phyloP scores from a whole-genome alignment of 2,329 filamentous ascomycete species.

The Tympanopsis confertula region DNA sequence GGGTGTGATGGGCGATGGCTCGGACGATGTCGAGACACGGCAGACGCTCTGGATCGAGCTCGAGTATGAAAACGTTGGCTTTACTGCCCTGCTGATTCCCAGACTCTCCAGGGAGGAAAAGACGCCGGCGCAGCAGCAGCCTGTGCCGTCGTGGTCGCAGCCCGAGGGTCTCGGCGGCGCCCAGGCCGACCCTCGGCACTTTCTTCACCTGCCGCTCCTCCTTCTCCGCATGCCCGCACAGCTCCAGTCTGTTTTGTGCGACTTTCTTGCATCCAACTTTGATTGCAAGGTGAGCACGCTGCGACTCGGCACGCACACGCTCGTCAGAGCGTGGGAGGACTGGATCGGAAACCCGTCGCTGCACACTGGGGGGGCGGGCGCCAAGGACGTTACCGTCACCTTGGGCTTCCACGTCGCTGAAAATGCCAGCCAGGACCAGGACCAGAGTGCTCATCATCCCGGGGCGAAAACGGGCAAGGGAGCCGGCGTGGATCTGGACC shows the following conservation, averaged over 20 bases:
- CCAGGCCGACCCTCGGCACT: slow-evolving; percentile 14
- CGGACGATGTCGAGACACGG: slow-evolving; percentile 2
- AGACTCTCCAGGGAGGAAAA: slow-evolving; percentile 5
- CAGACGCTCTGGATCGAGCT: slow-evolving; percentile 30
- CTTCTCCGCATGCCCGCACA: slow-evolving; percentile 42
- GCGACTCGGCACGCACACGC: slow-evolving; percentile 34
- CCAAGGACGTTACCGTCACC: slow-evolving; percentile 36
- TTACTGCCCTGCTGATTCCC: slow-evolving; percentile 38
- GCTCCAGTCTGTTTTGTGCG: slow-evolving; percentile 33
- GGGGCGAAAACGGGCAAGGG: slow-evolving; percentile 4
- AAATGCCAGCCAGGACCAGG: slow-evolving; percentile 16
- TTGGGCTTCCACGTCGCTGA: slow-evolving; percentile 30
- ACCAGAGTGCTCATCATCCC: not conserved
- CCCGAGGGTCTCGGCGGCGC: slow-evolving; percentile 4
- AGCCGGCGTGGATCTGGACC: slow-evolving; percentile 1
- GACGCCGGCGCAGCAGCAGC: not conserved
- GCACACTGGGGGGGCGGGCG: slow-evolving; percentile 16
- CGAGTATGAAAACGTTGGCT: slow-evolving; percentile 38
- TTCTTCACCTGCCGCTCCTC: slow-evolving; percentile 37
- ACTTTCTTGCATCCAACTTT: slow-evolving; percentile 39
- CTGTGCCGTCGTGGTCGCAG: slow-evolving; percentile 3
- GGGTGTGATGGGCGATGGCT: slow-evolving; percentile 2
- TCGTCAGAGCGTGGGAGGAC: slow-evolving; percentile 35
- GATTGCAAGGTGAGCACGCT: slow-evolving; percentile 42
- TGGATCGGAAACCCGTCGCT: slow-evolving; percentile 31